Evolutionary conservation across 2,329 filamentous ascomycete species (phyloP).

Genomic region (Zymoseptoria brevis): DNA sequence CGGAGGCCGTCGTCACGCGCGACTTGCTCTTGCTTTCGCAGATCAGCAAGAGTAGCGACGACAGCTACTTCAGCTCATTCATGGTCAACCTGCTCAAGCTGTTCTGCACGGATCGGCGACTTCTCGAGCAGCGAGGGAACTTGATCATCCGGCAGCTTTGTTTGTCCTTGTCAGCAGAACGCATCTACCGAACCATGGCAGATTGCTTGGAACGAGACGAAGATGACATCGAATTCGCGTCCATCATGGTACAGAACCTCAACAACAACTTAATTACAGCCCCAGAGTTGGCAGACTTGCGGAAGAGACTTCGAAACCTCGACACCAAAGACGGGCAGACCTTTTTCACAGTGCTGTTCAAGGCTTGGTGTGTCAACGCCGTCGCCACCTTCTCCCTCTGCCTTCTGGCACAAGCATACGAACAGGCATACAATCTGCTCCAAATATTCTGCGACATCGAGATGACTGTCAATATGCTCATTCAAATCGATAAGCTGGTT

Average conservation of each 20-base stretch:
- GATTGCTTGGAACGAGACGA: conserved; percentile 97
- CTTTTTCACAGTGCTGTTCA: conserved; percentile 89
- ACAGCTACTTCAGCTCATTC: conserved; percentile 95
- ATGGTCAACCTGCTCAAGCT: conserved; percentile 95
- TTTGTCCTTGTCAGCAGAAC: conserved; percentile 82
- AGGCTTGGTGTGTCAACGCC: conserved; percentile 97
- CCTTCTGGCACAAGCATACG: conserved; percentile 90
- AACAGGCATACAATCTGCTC: conserved; percentile 91
- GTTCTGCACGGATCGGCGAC: conserved; percentile 85
- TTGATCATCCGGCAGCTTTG: conserved; percentile 94
- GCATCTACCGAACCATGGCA: conserved; percentile 90
- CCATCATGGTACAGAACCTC: conserved; percentile 98
- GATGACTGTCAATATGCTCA: conserved; percentile 98
- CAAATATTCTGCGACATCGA: conserved; percentile 98
- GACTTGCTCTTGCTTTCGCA: conserved; percentile 90
- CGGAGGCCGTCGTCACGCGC: conserved; percentile 90
- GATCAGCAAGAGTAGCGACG: conserved; percentile 92
- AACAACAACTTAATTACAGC: conserved; percentile 99
- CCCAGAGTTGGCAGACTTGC: conserved; percentile 81
- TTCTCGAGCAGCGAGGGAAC: conserved; percentile 88
- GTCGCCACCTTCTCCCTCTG: conserved; percentile 96
- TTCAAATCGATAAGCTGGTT: conserved; percentile 97
- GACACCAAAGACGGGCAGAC: conserved; percentile 91
- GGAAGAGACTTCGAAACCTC: conserved; percentile 81
- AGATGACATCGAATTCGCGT: conserved; percentile 89